These are phyloP conservation scores for Calonectria fujianensis DNA, from an alignment of 2,329 filamentous ascomycete species.

Conservation along the genomic window DNA sequence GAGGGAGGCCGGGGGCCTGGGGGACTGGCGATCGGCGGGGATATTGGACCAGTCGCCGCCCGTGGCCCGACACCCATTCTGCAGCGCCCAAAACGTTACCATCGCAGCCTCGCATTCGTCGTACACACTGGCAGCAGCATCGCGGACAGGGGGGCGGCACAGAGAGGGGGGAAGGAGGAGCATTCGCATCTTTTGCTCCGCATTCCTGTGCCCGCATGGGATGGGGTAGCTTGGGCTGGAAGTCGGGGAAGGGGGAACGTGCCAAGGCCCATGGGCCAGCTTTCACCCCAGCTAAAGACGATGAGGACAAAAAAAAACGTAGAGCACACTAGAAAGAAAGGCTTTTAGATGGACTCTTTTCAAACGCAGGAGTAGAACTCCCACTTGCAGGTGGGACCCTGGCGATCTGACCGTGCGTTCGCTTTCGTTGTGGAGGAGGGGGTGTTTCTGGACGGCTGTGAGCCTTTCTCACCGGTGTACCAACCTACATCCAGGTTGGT, in stretches of 20 bases:
- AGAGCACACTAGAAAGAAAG: neutral
- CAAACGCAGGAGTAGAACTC: neutral
- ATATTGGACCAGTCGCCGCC: conserved; percentile 51
- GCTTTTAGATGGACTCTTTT: conserved; percentile 6
- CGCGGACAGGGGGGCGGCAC: neutral
- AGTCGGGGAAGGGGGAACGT: conserved; percentile 30
- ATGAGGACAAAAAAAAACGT: neutral
- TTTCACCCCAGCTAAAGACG: conserved; percentile 6
- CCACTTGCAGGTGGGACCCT: conserved; percentile 17
- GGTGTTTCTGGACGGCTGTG: neutral
- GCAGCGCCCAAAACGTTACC: conserved; percentile 43
- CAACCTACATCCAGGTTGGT: neutral
- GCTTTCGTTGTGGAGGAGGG: conserved; percentile 18
- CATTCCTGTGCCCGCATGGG: conserved; percentile 38
- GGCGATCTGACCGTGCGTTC: conserved; percentile 26
- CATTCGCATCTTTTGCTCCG: conserved; percentile 29
- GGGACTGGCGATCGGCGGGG: conserved; percentile 51
- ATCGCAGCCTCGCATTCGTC: conserved; percentile 18
- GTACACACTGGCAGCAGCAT: neutral
- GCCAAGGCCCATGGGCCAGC: conserved; percentile 14
- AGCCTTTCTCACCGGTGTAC: conserved; percentile 30
- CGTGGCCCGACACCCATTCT: conserved; percentile 42
- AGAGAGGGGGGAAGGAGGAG: neutral
- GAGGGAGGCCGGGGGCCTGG: conserved; percentile 38
- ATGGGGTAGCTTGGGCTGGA: conserved; percentile 16